Evolutionary conservation across 176 grass and related monocot genomes (phyloP).

Genomic region (Triticum aestivum): IWGSC_CS_RefSeq_v2.1 NC_057797.1:696845130-696845629

Average conservation of each 20-base stretch:
- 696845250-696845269: not conserved
- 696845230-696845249: not conserved
- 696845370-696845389: not conserved
- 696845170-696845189: not conserved
- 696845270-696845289: not conserved
- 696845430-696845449: not conserved
- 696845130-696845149: not conserved
- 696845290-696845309: not conserved
- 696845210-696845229: constrained; percentile 27
- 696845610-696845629: too few relatives aligned
- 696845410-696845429: not conserved
- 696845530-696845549: too few relatives aligned
- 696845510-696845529: too few relatives aligned
- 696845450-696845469: not conserved
- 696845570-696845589: too few relatives aligned
- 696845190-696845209: constrained; percentile 29
- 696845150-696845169: constrained; percentile 22
- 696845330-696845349: not conserved
- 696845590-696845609: too few relatives aligned
- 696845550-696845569: too few relatives aligned
- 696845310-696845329: not conserved
- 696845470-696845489: not conserved
- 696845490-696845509: not conserved
- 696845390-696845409: not conserved
- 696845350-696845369: not conserved